Base-by-base conservation (phyloP, 176 grass and related monocot species). In the Guadua angustifolia region DNA sequence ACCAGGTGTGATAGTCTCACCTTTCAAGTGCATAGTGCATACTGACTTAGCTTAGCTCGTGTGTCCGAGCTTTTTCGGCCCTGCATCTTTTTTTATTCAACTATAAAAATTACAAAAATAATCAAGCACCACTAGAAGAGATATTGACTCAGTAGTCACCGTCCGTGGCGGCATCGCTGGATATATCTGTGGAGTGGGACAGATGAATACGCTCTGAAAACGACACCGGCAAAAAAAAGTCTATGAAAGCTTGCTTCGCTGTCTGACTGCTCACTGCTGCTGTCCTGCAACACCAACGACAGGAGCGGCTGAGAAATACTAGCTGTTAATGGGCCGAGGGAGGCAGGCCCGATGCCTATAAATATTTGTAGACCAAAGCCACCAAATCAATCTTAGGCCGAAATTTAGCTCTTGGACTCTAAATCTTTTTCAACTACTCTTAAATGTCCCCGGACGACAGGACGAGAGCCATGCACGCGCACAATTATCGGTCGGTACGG, bases 81-180 rank as follows among this genome's bases (percentile, higher is more conserved):
- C 29, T 29, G 29, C 29, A 29, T 29, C n/a, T 29, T 29, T 29
- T 29, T 29, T 29, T 29, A 29, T 29, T 29, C 1, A 29, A 29
- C 29, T 29, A 29, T 1, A 0, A 29, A 29, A 29, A 29, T 29
- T 29, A 29, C n/a, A 29, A 29, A 29, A 29, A 29, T 29, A 29
- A 29, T 29, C 29, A n/a, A n/a, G 14, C 47, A 16, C 47, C 47
- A 16, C 5, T 43, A 43, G 14, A n/a, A n/a, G n/a, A n/a, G n/a
- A n/a, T n/a, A n/a, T n/a, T n/a, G n/a, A n/a, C n/a, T 38, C 13
- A 15, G 60, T 45, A 2, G 73, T 71, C 65, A 1, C 57, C 11
- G 17, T 85, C 83, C 18, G 57, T 83, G 74, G 83, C 25, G 26
- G 25, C 74, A 61, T 73, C 81, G 22, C 29, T 12, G 6, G 69